These are phyloP conservation scores for Aspergillus thermomutatus DNA, from an alignment of 2,329 filamentous ascomycete genomes.

Conservation along the genomic window DNA sequence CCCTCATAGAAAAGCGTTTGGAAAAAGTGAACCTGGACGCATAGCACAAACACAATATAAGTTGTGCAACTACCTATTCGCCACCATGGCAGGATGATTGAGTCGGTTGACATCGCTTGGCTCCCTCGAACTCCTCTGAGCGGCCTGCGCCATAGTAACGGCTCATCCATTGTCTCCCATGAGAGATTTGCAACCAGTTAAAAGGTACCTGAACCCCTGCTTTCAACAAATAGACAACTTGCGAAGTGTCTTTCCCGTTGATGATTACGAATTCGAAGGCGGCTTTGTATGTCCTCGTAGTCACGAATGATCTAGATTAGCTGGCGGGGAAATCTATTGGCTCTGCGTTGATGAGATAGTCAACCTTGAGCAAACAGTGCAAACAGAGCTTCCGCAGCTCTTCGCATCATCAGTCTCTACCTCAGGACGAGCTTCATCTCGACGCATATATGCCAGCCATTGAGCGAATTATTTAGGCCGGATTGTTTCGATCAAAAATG, in stretches of 20 bases:
- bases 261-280: background rate
- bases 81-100: background rate
- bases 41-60: conserved; percentile 1
- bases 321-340: background rate
- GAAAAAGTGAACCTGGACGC: conserved; percentile 50
- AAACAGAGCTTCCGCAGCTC: conserved; percentile 19
- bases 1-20: conserved; percentile 64
- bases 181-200: background rate
- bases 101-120: background rate
- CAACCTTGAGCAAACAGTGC: conserved; percentile 25
- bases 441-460: background rate
- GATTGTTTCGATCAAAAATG: conserved; percentile 15
- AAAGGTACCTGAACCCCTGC: background rate
- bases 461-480: background rate
- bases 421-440: background rate
- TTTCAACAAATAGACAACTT: background rate
- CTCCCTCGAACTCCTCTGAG: background rate
- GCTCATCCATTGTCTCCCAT: background rate
- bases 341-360: background rate
- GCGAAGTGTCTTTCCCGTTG: background rate
- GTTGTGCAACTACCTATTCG: background rate
- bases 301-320: background rate
- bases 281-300: background rate
- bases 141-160: background rate
- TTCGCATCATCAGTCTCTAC: background rate